Conservation (phyloP, 345 rosid species). For the Aethionema arabicum region DNA sequence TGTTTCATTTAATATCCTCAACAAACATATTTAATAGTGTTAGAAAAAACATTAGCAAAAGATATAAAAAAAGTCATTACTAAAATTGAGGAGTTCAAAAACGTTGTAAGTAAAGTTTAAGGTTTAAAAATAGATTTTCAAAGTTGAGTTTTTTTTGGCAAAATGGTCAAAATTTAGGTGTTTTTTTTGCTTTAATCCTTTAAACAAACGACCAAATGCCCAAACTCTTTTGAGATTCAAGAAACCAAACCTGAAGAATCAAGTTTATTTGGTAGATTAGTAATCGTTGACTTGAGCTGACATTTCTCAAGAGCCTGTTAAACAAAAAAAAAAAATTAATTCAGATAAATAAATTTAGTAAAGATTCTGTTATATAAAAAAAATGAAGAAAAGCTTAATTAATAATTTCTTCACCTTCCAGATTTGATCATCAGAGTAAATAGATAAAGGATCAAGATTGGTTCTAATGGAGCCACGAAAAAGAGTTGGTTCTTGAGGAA, state of each 20-base stretch:
- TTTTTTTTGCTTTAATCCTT: too few species aligned
- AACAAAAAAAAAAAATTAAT: too few species aligned
- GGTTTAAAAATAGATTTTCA: too few species aligned
- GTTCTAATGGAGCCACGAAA: slow-evolving; percentile 79
- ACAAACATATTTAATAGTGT: too few species aligned
- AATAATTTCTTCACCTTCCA: slow-evolving; percentile 69
- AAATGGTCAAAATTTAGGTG: too few species aligned
- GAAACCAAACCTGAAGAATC: slow-evolving; percentile 59
- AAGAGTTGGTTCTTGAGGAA: slow-evolving; percentile 95
- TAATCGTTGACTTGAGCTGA: slow-evolving; percentile 63
- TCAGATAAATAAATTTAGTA: neutral
- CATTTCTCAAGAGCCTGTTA: slow-evolving; percentile 69
- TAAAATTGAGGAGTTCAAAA: too few species aligned
- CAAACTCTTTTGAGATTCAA: neutral
- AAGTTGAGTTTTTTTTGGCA: too few species aligned
- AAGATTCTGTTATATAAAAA: neutral
- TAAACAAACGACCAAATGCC: neutral
- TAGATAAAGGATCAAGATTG: slow-evolving; percentile 81
- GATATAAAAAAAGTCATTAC: too few species aligned
- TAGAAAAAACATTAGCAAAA: too few species aligned
- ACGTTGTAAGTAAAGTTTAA: too few species aligned
- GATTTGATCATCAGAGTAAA: slow-evolving; percentile 66
- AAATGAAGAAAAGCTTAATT: neutral
- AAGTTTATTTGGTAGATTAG: slow-evolving; percentile 56
- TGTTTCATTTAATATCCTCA: too few species aligned